Base-by-base conservation (phyloP, 2,329 filamentous ascomycete genomes). In the Pseudogymnoascus sp. region DNA sequence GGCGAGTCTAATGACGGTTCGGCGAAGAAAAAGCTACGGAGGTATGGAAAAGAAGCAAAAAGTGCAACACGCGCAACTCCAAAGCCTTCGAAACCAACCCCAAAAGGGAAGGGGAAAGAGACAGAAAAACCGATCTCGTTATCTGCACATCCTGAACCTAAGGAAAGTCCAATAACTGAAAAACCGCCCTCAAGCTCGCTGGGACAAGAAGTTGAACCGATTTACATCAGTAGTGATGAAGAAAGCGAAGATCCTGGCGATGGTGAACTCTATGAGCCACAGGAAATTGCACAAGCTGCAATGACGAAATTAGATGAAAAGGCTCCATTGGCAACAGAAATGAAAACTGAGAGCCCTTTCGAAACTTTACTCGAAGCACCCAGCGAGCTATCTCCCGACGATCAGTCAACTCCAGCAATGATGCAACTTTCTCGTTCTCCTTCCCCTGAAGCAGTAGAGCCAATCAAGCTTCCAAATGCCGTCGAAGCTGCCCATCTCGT, bases 401-500 rank as follows among this genome's bases (percentile, higher is more conserved):
- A 54, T 11, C 47, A 17, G 47, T 54, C 47, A 21, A 54, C 47
- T 54, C 47, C 29, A 13, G 47, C 47, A 35, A 33, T 21, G 47
- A 6, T 10, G 15, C 9, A 54, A 13, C 29, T 21, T 2, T n/a
- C 15, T 6, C 29, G 2, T 17, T 9, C 8, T 7, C 9, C 9
- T 33, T 13, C 6, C 11, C 29, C n/a, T 33, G 3, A 5, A 54
- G 2, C 47, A 17, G 47, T 54, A 10, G 47, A 3, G 9, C 47
- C 29, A 4, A 33, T 15, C 29, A 54, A 35, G 29, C n/a, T 21
- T 1, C 29, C 29, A 21, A 54, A 54, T 33, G 0, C 15, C 5
- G 21, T 26, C 21, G 5, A n/a, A 10, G 5, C 47, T 17, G 5
- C 9, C 29, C 17, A 60, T 31, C 40, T 64, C 17, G 60, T 66